Evolutionary conservation across 2,329 filamentous ascomycete species (phyloP).

Genomic region (Grosmannia serpens): DNA sequence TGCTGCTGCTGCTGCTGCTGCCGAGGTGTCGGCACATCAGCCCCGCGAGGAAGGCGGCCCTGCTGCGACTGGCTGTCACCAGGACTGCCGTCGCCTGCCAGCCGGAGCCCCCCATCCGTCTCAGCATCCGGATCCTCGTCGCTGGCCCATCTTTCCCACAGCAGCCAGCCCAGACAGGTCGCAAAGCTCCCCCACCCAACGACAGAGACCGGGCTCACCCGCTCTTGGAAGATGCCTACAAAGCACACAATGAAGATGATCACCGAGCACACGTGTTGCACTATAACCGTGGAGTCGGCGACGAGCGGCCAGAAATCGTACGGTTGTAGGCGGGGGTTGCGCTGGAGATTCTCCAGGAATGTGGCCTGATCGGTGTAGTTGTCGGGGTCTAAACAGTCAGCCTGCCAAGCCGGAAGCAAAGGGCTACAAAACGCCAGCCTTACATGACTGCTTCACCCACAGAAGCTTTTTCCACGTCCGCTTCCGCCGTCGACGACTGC

Average conservation of each 20-base stretch:
- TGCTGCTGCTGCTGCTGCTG: not conserved
- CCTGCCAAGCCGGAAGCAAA: not conserved
- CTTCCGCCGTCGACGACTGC: conserved; percentile 53
- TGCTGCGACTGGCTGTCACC: not conserved
- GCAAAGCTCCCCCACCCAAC: conserved; percentile 74
- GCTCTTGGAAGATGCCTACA: conserved; percentile 74
- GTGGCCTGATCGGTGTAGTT: conserved; percentile 97
- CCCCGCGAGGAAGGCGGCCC: not conserved
- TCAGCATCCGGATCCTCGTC: conserved; percentile 29
- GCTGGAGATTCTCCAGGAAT: conserved; percentile 89
- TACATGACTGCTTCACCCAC: conserved; percentile 95
- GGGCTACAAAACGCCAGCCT: not conserved
- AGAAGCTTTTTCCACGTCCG: conserved; percentile 88
- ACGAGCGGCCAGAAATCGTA: conserved; percentile 98
- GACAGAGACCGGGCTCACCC: conserved; percentile 81
- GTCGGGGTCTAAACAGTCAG: conserved; percentile 60
- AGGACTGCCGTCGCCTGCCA: not conserved
- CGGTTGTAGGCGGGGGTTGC: conserved; percentile 83
- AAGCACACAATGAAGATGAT: conserved; percentile 93
- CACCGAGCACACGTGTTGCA: conserved; percentile 92
- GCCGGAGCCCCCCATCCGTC: not conserved
- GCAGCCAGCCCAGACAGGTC: conserved; percentile 76
- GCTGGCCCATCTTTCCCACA: conserved; percentile 87
- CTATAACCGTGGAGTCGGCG: conserved; percentile 88
- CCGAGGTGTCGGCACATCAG: not conserved